Percentiles rank a stretch among this genome's conserved stretches.
phyloP scores from a whole-genome alignment of 257 asterid genomes.

The Coffea canephora region DNA sequence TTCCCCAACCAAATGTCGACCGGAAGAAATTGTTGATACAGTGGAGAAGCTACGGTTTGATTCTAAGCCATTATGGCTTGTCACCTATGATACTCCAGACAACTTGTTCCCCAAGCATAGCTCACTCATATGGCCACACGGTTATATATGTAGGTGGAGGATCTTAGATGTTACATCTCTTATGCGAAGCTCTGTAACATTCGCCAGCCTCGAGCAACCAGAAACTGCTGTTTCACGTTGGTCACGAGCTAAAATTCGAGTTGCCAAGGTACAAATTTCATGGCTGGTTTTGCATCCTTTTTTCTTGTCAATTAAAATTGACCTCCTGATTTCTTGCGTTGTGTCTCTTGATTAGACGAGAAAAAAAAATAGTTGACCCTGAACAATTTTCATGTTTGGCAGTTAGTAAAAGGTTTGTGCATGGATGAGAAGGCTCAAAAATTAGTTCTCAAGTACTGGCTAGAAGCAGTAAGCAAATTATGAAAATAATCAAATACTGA shows the following conservation, averaged over 20 bases:
- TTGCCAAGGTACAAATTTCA: constrained; percentile 54
- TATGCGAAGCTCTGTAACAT: constrained; percentile 64
- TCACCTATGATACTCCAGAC: constrained; percentile 1
- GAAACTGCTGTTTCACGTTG: constrained; percentile 80
- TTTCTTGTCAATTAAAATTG: background rate
- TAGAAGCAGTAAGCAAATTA: constrained; percentile 71
- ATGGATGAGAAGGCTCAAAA: constrained; percentile 79
- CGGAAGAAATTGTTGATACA: constrained; percentile 72
- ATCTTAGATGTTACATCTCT: constrained; percentile 72
- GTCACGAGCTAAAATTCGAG: constrained; percentile 77
- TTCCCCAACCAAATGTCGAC: constrained; percentile 56
- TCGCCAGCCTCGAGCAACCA: constrained; percentile 62
- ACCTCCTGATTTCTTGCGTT: background rate
- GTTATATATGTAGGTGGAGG: constrained; percentile 56
- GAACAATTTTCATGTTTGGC: constrained; percentile 1
- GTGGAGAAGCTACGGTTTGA: constrained; percentile 79
- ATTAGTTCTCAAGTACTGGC: constrained; percentile 77
- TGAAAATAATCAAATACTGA: background rate
- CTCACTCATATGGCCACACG: background rate
- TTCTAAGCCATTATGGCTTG: background rate
- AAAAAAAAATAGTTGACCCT: background rate
- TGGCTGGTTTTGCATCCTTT: background rate
- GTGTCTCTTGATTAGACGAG: background rate
- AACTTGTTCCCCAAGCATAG: background rate
- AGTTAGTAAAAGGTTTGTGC: constrained; percentile 88